phyloP scores from a whole-genome alignment of 2,329 filamentous ascomycete species.

The Ilyonectria sp. region DNA sequence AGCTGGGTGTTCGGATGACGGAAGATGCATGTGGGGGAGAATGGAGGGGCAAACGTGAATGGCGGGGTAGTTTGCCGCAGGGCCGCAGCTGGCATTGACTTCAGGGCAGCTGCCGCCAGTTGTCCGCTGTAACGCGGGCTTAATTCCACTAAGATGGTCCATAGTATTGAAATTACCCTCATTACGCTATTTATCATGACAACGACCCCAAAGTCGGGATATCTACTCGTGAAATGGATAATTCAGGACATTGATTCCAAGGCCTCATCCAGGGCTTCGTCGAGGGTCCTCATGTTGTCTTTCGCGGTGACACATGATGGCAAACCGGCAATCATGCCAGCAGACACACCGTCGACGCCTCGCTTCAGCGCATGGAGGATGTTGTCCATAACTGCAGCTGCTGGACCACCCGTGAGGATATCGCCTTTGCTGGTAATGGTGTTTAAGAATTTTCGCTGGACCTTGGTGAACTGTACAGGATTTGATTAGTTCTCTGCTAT shows the following conservation, averaged over 20 bases:
- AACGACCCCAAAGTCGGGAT: no score
- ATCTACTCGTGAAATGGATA: no score
- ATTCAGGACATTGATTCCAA: not conserved
- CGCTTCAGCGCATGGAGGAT: conserved; percentile 5
- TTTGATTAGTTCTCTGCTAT: not conserved
- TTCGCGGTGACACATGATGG: not conserved
- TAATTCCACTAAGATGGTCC: not conserved
- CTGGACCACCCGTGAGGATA: not conserved
- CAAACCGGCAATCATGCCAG: not conserved
- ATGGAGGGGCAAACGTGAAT: conserved; percentile 11
- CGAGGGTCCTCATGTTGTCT: not conserved
- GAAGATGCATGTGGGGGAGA: conserved; percentile 18
- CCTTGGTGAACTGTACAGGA: not conserved
- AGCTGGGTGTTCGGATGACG: conserved; percentile 14
- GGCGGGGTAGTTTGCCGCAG: conserved; percentile 19
- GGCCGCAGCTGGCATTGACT: not conserved
- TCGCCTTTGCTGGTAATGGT: conserved; percentile 1
- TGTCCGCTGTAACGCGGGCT: not conserved
- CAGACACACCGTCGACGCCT: not conserved
- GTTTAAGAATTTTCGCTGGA: not conserved
- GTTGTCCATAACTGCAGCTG: not conserved
- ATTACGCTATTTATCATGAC: not conserved
- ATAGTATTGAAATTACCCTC: not conserved
- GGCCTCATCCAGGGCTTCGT: not conserved
- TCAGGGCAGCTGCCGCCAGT: not conserved